A percentile compares a stretch with the other conserved stretches of the same genome.
phyloP scores from a whole-genome alignment of 2,329 filamentous ascomycete species.

The Sphaerulina musiva region DNA sequence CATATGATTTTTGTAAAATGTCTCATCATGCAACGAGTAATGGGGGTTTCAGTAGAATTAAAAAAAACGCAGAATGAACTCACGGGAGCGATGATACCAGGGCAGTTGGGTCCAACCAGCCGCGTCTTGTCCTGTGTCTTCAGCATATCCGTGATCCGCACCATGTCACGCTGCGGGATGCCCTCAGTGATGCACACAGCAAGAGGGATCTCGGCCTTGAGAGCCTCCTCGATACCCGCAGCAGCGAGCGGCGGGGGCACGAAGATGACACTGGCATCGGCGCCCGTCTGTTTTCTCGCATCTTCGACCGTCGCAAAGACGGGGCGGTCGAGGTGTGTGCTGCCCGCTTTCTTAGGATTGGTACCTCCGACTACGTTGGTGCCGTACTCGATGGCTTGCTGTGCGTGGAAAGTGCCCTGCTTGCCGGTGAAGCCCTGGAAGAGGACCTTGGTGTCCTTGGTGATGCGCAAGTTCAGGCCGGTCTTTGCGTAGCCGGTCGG shows the following conservation, averaged over 20 bases:
- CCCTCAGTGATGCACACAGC: constrained; percentile 98
- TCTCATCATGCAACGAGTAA: constrained; percentile 16
- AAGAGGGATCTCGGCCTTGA: constrained; percentile 85
- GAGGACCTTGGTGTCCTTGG: constrained; percentile 84
- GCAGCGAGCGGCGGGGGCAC: constrained; percentile 93
- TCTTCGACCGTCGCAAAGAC: constrained; percentile 88
- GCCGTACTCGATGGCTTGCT: constrained; percentile 97
- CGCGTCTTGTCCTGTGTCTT: constrained; percentile 97
- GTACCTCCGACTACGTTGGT: constrained; percentile 97
- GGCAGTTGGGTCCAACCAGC: constrained; percentile 95
- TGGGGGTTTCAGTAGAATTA: constrained; percentile 1
- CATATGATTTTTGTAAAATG: constrained; percentile 28
- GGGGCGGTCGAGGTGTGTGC: constrained; percentile 79
- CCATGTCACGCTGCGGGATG: constrained; percentile 98
- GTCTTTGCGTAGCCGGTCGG: constrained; percentile 33
- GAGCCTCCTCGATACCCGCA: constrained; percentile 92
- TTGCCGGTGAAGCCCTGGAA: constrained; percentile 92
- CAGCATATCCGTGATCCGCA: constrained; percentile 94
- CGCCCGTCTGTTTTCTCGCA: constrained; percentile 82
- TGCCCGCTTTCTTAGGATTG: constrained; percentile 97
- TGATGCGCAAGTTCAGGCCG: constrained; percentile 75
- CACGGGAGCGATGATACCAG: constrained; percentile 82
- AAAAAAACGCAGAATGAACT: constrained; percentile 21
- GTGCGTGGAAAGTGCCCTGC: constrained; percentile 77
- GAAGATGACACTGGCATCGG: constrained; percentile 89